Evolutionary conservation across 805 yeast species (phyloP), one percentile per base, ranked within the genome.

Genomic region (Danielia reshetovae): DNA sequence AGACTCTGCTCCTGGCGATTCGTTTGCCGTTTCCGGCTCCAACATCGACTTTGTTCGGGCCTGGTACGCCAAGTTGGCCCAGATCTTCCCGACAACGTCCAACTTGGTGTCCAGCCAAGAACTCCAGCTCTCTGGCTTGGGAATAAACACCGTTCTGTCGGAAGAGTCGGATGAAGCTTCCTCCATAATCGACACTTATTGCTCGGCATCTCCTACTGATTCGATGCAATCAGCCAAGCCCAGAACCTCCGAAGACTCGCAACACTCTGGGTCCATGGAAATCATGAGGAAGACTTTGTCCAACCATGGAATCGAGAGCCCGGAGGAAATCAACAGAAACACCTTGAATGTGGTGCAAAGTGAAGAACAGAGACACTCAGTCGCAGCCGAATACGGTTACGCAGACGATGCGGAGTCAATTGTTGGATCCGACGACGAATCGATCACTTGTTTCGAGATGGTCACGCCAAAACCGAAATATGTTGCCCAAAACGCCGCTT

Each of bases 31-130:
- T 19, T 12, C 42, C 23, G 38, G 48, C 23, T 7, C 40, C 17
- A 32, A 43, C 32, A 32, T 9, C 7, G 22, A 33, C 2, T 33
- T 55, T 19, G 43, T 63, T 26, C 32, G 42, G 4, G 40, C 37
- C 3, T 67, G 73, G 73, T 52, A 39, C 30, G 38, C 43, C 10
- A 59, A 56, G 47, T 51, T 67, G 43, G 40, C 52, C 17, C 25
- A 25, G 2, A 59, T 67, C 8, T 67, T 65, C 43, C 70, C 71
- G 3, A 30, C 51, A 4, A 22, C 28, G n/a, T 35, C 39, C n/a
- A 37, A 30, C 11, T 35, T 42, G 5, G 37, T 38, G n/a, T 19
- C 34, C 10, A 38, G 45, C 31, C 29, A 26, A 15, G 28, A 23
- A 8, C 31, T 47, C 15, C 27, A 27, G 30, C 39, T 43, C 27